Percentiles rank a stretch among this genome's conserved stretches.
Evolutionary conservation across 345 rosid genomes (phyloP).

Genomic region (Brassica carinata): DNA sequence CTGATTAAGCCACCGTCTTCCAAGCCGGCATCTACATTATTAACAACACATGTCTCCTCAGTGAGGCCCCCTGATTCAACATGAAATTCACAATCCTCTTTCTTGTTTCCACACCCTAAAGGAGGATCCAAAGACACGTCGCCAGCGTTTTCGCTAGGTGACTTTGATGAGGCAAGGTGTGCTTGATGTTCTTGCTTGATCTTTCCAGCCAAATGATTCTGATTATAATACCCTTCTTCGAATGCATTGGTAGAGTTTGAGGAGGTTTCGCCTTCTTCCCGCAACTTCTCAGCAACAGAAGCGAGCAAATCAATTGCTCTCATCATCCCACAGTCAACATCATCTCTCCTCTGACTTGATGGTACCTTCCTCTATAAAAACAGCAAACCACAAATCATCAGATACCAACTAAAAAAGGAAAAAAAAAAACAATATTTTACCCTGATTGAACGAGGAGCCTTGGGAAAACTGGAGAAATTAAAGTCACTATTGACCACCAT

Average conservation of each 20-base stretch:
- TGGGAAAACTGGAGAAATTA: slow-evolving; percentile 62
- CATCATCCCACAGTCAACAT: slow-evolving; percentile 48
- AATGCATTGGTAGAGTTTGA: slow-evolving; percentile 75
- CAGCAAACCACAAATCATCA: slow-evolving; percentile 31
- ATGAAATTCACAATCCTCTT: slow-evolving; percentile 17
- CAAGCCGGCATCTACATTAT: slow-evolving; percentile 36
- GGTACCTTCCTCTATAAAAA: slow-evolving; percentile 55
- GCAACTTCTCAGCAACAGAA: slow-evolving; percentile 79
- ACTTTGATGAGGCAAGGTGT: slow-evolving; percentile 41
- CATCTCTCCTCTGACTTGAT: slow-evolving; percentile 46
- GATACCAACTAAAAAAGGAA: not conserved
- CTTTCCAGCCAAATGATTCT: slow-evolving; percentile 31
- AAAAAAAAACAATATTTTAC: slow-evolving; percentile 42
- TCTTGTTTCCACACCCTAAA: slow-evolving; percentile 30
- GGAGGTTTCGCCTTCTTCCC: slow-evolving; percentile 81
- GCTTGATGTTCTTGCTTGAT: slow-evolving; percentile 43
- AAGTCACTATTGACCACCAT: slow-evolving; percentile 78
- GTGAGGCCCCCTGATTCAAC: slow-evolving; percentile 40
- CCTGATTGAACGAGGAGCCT: slow-evolving; percentile 85
- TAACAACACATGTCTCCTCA: slow-evolving; percentile 40
- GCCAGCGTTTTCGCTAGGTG: slow-evolving; percentile 35
- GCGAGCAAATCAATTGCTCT: slow-evolving; percentile 87
- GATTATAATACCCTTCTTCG: slow-evolving; percentile 56
- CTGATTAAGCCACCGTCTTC: slow-evolving; percentile 38
- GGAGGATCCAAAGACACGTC: slow-evolving; percentile 25